Conservation (phyloP, 1,139 yeast genomes). For the Geotrichum carabidarum region DNA sequence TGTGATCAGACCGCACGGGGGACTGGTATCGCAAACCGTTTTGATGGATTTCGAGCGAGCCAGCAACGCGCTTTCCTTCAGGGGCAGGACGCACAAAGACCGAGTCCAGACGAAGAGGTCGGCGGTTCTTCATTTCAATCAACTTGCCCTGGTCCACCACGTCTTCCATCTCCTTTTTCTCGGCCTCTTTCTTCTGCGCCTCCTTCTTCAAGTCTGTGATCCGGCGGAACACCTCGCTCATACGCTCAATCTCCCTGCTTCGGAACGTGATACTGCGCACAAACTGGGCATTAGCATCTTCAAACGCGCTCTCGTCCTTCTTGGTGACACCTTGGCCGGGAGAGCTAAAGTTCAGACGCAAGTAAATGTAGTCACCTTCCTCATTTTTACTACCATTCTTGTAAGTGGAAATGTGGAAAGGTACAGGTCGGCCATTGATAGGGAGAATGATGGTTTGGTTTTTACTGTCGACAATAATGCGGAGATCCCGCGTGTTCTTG, state of each 20-base stretch:
- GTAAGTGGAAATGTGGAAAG: conserved; percentile 90
- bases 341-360: conserved; percentile 86
- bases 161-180: conserved; percentile 88
- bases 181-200: conserved; percentile 84
- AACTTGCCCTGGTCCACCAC: conserved; percentile 89
- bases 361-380: conserved; percentile 90
- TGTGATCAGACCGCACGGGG: conserved; percentile 72
- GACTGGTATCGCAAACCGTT: conserved; percentile 94
- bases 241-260: conserved; percentile 85
- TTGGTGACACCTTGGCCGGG: conserved; percentile 78
- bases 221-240: conserved; percentile 84
- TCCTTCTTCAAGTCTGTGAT: conserved; percentile 91
- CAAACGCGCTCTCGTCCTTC: conserved; percentile 79
- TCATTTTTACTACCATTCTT: conserved; percentile 93
- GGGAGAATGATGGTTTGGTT: conserved; percentile 88
- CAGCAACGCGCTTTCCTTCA: conserved; percentile 91
- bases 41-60: conserved; percentile 85
- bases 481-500: conserved; percentile 69
- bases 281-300: conserved; percentile 68
- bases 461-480: conserved; percentile 81
- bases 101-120: conserved; percentile 81
- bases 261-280: conserved; percentile 83
- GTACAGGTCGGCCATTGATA: conserved; percentile 93
- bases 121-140: conserved; percentile 69
- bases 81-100: conserved; percentile 94